Conservation (phyloP, 2,329 filamentous ascomycete genomes). For the Purpureocillium lavendulum region DNA sequence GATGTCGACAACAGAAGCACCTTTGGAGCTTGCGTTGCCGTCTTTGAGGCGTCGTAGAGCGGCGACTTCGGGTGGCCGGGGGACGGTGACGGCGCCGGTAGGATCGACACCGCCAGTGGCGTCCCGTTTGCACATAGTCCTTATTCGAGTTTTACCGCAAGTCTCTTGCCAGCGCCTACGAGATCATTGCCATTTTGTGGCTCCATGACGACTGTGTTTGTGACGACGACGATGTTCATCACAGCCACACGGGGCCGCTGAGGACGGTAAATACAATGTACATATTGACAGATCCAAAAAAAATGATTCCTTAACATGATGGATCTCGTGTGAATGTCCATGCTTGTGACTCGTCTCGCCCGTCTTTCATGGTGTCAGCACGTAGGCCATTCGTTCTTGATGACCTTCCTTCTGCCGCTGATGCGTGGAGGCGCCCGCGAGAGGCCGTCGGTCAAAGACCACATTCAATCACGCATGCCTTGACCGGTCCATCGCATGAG, state of each 20-base stretch:
- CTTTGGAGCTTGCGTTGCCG: conserved; percentile 54
- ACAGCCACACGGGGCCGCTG: conserved; percentile 8
- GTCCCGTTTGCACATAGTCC: not conserved
- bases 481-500: too few relatives aligned
- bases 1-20: conserved; percentile 57
- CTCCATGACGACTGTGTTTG: conserved; percentile 8
- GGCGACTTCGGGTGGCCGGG: conserved; percentile 6
- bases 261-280: conserved; percentile 3
- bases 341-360: too few relatives aligned
- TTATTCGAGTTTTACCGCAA: too few relatives aligned
- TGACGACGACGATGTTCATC: conserved; percentile 12
- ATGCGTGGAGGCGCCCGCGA: too few relatives aligned
- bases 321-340: too few relatives aligned
- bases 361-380: too few relatives aligned
- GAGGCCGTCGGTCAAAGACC: too few relatives aligned
- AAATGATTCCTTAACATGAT: too few relatives aligned
- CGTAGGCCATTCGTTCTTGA: too few relatives aligned
- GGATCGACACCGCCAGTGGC: not conserved
- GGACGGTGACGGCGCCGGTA: not conserved
- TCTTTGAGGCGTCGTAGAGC: conserved; percentile 29
- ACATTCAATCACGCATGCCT: too few relatives aligned
- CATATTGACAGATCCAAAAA: too few relatives aligned
- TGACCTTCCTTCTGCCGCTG: too few relatives aligned
- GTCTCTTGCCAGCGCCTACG: not conserved
- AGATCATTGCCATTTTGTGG: conserved; percentile 1